Evolutionary conservation across 495 filamentous ascomycete genomes (phyloP), one percentile per base, ranked within the genome.

Genomic region (Talaromyces wortmannii): DNA sequence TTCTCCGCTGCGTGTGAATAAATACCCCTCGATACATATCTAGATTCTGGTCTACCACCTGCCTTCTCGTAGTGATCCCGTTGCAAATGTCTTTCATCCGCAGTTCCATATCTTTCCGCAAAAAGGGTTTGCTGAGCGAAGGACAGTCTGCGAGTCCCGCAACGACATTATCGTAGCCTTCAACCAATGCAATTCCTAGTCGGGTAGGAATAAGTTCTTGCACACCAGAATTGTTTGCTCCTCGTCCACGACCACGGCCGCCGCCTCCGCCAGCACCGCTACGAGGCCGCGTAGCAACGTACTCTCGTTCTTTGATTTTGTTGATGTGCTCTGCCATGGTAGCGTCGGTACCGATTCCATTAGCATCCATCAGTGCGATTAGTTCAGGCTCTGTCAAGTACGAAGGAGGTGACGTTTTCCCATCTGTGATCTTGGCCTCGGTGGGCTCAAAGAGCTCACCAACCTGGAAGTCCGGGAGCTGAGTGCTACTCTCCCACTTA

Each of bases 241-340:
- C 61, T 13, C 68, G 69, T 18, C 71, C 72, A 31, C 73, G 74
- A 51, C 77, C 74, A 23, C 71, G 73, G 15, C 70, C 76, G 42
- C 48, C 44, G 17, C 44, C 51, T 44, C 52, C 33, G 43, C 53
- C 17, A 6, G 11, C 43, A 15, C 76, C 65, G 7, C 59, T 67
- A 48, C 82, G 81, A n/a, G 80, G 67, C 31, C 83, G 71, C 3
- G 83, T 83, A 45, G 80, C 79, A 23, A 91, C 91, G 63, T 98
- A 98, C 48, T 89, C 74, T 31, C 94, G 76, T 43, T 92, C 84
- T 68, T 96, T 90, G 67, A 98, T 92, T 66, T 95, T 97, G 45
- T 87, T 82, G 63, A 98, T 97, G 66, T 98, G 94, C 60, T 98
- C 94, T 0, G 94, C 92, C 95, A 98, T 98, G 0, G 94, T 97